Conservation (phyloP, 2,329 filamentous ascomycete species). For the Aspergillus novofumigatus region DNA sequence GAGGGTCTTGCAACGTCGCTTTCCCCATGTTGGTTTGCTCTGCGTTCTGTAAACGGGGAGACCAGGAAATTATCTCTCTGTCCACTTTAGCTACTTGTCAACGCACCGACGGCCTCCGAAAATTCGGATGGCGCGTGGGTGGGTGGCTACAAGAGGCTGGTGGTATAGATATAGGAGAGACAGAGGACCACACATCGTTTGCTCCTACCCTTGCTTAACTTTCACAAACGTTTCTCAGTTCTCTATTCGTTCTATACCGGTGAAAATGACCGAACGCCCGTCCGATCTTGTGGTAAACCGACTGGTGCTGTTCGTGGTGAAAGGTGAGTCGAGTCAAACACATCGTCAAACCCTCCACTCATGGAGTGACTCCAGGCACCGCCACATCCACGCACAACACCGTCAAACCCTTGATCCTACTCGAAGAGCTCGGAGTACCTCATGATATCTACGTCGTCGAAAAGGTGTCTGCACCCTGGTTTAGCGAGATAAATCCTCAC, state of each 20-base stretch:
- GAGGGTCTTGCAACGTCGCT: neutral
- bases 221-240: too few species aligned
- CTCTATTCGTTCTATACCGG: neutral
- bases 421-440: neutral
- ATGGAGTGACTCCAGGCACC: neutral
- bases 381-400: neutral
- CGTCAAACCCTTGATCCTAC: neutral
- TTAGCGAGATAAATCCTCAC: neutral
- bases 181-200: too few species aligned
- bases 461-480: neutral
- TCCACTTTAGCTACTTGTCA: too few species aligned
- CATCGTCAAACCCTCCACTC: neutral
- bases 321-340: neutral
- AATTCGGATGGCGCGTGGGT: neutral
- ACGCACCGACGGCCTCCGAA: neutral
- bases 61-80: neutral
- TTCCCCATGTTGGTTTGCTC: neutral
- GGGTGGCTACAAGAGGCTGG: neutral
- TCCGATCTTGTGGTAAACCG: neutral
- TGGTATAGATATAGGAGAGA: neutral
- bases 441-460: neutral
- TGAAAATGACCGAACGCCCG: neutral
- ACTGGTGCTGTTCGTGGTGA: neutral
- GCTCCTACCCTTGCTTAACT: neutral
- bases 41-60: neutral